phyloP scores from a whole-genome alignment of 1,284 basidiomycete species.

The Pseudozyma pruni region DNA sequence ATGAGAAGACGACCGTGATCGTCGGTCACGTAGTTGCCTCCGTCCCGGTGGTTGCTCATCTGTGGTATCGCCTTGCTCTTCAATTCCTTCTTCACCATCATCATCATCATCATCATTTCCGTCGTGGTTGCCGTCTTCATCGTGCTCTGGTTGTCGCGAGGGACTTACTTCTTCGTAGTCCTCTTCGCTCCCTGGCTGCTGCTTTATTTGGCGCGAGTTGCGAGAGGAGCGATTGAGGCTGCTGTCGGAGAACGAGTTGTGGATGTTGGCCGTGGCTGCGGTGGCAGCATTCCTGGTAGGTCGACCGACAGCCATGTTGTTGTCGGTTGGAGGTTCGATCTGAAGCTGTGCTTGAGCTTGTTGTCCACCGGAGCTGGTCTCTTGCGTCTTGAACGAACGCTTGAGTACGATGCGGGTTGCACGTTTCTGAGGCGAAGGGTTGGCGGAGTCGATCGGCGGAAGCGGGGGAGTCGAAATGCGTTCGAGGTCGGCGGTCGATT shows the following conservation, averaged over 20 bases:
- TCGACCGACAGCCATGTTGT: slow-evolving; percentile 15
- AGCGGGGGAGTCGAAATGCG: slow-evolving; percentile 19
- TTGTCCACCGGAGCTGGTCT: slow-evolving; percentile 23
- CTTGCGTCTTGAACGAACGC: slow-evolving; percentile 16
- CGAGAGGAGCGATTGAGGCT: slow-evolving; percentile 8
- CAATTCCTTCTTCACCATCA: neutral
- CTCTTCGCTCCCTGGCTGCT: slow-evolving; percentile 36
- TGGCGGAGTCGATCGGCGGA: slow-evolving; percentile 3
- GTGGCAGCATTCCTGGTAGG: slow-evolving; percentile 22
- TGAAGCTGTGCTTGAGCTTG: slow-evolving; percentile 42
- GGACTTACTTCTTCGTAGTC: slow-evolving; percentile 40
- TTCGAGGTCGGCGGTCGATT: slow-evolving; percentile 6
- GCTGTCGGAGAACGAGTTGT: slow-evolving; percentile 13
- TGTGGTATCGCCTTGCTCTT: neutral
- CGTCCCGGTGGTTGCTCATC: too few species aligned
- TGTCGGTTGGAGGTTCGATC: slow-evolving; percentile 14
- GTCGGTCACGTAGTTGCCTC: too few species aligned
- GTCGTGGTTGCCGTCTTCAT: neutral
- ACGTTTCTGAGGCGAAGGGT: slow-evolving; percentile 19
- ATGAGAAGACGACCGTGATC: too few species aligned
- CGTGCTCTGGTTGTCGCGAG: neutral
- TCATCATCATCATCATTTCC: neutral
- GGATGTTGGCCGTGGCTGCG: slow-evolving; percentile 23
- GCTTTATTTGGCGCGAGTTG: slow-evolving; percentile 16
- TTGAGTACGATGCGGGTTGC: slow-evolving; percentile 23